Percentiles rank a stretch among this genome's conserved stretches.
phyloP scores from a whole-genome alignment of 768 basidiomycete genomes.

The Suillus subaureus region DNA sequence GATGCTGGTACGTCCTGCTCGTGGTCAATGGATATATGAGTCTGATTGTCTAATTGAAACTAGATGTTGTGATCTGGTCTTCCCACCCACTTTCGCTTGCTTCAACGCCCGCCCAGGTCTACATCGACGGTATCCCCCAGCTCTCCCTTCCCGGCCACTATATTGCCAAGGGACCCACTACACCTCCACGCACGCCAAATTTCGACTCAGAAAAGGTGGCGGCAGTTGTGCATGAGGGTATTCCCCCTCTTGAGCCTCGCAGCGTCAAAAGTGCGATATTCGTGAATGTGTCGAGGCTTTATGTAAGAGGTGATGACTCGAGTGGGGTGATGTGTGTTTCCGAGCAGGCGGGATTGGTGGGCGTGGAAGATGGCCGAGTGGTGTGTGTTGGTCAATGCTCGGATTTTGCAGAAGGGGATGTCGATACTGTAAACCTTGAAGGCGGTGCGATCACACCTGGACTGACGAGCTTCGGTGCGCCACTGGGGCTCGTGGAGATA shows the following conservation, averaged over 20 bases:
- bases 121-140: conserved; percentile 86
- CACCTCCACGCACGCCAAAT: conserved; percentile 60
- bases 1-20: conserved; percentile 42
- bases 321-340: conserved; percentile 29
- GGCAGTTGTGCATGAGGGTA: conserved; percentile 66
- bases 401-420: conserved; percentile 16
- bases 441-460: conserved; percentile 75
- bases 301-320: conserved; percentile 31
- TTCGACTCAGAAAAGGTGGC: conserved; percentile 69
- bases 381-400: conserved; percentile 47
- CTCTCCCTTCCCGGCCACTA: conserved; percentile 46
- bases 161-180: conserved; percentile 36
- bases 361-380: conserved; percentile 53
- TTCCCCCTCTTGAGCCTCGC: conserved; percentile 66
- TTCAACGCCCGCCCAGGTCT: conserved; percentile 74
- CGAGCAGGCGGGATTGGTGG: conserved; percentile 30
- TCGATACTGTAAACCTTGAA: conserved; percentile 57
- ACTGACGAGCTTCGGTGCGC: conserved; percentile 70
- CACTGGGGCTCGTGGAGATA: conserved; percentile 73
- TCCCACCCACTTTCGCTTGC: conserved; percentile 75
- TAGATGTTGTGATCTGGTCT: conserved; percentile 74
- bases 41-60: background rate
- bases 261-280: conserved; percentile 52
- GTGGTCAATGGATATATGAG: background rate
- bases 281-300: conserved; percentile 60